These are phyloP conservation scores for Auricularia sp. DNA, from an alignment of 768 basidiomycete species.

Conservation along the genomic window DNA sequence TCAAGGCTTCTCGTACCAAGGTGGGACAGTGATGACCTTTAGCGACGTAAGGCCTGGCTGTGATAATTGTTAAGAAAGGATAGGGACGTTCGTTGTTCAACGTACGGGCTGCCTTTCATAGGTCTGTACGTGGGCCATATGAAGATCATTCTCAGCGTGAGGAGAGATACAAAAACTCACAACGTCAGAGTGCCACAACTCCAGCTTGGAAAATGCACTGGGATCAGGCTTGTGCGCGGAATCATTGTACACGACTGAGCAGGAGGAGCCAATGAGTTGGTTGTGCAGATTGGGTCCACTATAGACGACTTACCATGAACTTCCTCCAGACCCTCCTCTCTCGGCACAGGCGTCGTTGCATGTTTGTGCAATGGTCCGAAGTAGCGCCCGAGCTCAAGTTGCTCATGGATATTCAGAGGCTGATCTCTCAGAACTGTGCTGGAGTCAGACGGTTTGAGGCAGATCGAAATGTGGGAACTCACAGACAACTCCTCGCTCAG, in stretches of 20 bases:
- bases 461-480: conserved; percentile 17
- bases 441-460: background rate
- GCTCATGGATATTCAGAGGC: conserved; percentile 54
- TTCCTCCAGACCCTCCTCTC: conserved; percentile 60
- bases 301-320: conserved; percentile 45
- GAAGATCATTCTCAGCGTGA: background rate
- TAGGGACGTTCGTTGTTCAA: conserved; percentile 23
- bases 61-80: background rate
- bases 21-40: conserved; percentile 52
- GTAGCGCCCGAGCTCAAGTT: conserved; percentile 61
- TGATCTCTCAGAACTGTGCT: conserved; percentile 63
- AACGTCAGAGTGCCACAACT: conserved; percentile 78
- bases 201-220: conserved; percentile 57
- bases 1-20: conserved; percentile 24
- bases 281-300: background rate
- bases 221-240: conserved; percentile 45
- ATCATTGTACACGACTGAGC: conserved; percentile 63
- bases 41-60: conserved; percentile 36
- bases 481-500: conserved; percentile 72
- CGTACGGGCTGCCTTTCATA: conserved; percentile 80
- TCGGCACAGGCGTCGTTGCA: conserved; percentile 68
- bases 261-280: too few relatives aligned
- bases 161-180: background rate
- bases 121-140: conserved; percentile 18
- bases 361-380: conserved; percentile 75